These are phyloP conservation scores for Blepharisma stoltei DNA, from an alignment of 73 alveolate species.

Conservation along the genomic window DNA sequence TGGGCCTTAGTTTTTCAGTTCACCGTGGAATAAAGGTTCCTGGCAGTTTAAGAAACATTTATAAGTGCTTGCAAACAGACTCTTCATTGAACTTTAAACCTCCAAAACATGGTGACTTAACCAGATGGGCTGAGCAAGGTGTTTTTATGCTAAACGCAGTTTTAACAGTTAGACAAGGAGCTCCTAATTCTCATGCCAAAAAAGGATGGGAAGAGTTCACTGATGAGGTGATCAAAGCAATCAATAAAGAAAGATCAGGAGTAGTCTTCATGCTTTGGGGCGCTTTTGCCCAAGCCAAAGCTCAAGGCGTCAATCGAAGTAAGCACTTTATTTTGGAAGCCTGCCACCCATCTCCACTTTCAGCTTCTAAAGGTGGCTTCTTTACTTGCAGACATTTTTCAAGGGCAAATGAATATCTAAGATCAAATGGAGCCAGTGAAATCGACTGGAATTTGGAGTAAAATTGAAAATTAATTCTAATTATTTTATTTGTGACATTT, in stretches of 20 bases:
- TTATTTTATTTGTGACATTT: background rate
- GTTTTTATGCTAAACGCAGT: constrained; percentile 88
- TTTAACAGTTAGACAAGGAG: constrained; percentile 81
- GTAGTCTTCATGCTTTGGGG: constrained; percentile 94
- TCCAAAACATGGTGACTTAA: constrained; percentile 85
- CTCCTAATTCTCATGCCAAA: constrained; percentile 83
- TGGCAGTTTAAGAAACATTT: constrained; percentile 84
- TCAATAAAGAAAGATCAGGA: constrained; percentile 63
- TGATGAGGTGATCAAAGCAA: constrained; percentile 75
- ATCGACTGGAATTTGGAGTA: constrained; percentile 67
- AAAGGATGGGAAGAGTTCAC: constrained; percentile 93
- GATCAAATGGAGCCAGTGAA: constrained; percentile 50
- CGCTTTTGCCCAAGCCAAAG: constrained; percentile 74
- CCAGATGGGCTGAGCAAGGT: constrained; percentile 93
- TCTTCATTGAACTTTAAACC: constrained; percentile 58
- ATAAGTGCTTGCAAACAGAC: constrained; percentile 77
- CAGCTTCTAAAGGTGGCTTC: constrained; percentile 75
- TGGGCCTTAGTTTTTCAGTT: constrained; percentile 92
- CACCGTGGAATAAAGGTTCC: constrained; percentile 74
- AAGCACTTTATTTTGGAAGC: constrained; percentile 71
- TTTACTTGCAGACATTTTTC: constrained; percentile 66
- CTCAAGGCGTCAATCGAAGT: constrained; percentile 50
- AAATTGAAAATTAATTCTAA: no score
- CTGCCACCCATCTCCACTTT: constrained; percentile 92
- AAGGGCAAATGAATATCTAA: constrained; percentile 64